Evolutionary conservation across 1,284 basidiomycete genomes (phyloP), one percentile per base, ranked within the genome.

Genomic region (Apiotrichum gamsii): DNA sequence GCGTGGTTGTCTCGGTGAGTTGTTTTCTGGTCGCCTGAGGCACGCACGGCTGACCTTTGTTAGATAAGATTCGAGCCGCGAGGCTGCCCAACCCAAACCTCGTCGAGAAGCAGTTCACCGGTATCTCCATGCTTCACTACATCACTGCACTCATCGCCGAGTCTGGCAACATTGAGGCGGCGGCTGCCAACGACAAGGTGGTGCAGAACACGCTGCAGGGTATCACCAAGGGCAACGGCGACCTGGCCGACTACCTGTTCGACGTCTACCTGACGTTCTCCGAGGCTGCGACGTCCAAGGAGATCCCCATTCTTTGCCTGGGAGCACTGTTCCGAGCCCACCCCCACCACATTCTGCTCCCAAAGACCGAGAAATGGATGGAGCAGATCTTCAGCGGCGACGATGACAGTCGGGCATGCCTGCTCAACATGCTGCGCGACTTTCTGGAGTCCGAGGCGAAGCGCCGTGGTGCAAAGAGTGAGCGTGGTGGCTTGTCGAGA

Each of bases 301-400:
- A 21, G 49, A 55, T 33, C 0, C 62, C 64, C 1, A 67, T 64
- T 1, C 84, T 90, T 57, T 91, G 89, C 60, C 75, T 98, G 24
- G 91, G 87, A 8, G 94, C 87, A 65, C 71, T 98, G 4, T 97
- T 91, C 74, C 83, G 89, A n/a, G 83, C 90, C 6, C 84, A 91
- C 57, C 93, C 94, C 2, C 83, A 83, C 0, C 73, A 96, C 50
- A 90, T 97, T 82, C 86, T 87, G 0, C 73, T 83, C 47, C 81
- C 84, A 6, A 74, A 78, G 11, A 87, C 90, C 1, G 80, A 84
- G 0, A 73, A 72, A n/a, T 84, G 96, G 67, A 93, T 98, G 87
- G 86, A 93, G 64, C 76, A 76, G 2, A 85, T 95, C 36, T 93
- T 97, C 59, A 68, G 75, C 0, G 68, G 77, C 0, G 82, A 86